Conservation (phyloP, 2,329 filamentous ascomycete species). For the Stenocarpella maydis region DNA sequence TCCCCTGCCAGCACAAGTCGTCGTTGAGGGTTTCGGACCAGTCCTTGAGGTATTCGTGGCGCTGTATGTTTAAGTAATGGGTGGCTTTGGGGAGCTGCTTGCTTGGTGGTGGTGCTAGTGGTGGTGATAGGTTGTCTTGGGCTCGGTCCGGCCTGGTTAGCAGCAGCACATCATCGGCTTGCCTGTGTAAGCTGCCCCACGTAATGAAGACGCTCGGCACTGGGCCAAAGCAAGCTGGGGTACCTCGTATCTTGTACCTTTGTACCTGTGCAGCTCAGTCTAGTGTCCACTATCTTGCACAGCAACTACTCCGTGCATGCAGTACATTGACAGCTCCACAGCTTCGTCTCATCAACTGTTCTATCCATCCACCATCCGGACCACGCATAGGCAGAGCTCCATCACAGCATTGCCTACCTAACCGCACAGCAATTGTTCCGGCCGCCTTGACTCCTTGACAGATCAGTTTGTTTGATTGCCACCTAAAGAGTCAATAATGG, state of each 20-base stretch:
- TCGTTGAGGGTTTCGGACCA: background rate
- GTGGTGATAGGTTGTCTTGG: slow-evolving; percentile 3
- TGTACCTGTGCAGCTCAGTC: too few relatives aligned
- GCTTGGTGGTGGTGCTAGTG: background rate
- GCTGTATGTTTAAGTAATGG: background rate
- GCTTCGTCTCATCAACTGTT: background rate
- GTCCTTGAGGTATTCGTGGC: background rate
- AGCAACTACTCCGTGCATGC: too few relatives aligned
- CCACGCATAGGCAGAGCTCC: background rate
- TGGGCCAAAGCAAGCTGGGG: too few relatives aligned
- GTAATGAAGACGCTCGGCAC: background rate
- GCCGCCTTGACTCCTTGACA: background rate
- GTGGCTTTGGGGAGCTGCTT: slow-evolving; percentile 9
- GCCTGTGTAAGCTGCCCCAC: slow-evolving; percentile 30
- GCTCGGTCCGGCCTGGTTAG: background rate
- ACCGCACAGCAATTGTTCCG: background rate
- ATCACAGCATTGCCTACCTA: background rate
- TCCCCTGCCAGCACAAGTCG: slow-evolving; percentile 4
- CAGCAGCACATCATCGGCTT: slow-evolving; percentile 32
- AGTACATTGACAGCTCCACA: slow-evolving; percentile 3
- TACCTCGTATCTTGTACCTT: too few relatives aligned
- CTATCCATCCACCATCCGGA: background rate
- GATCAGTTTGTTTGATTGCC: background rate
- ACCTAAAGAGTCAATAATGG: slow-evolving; percentile 47
- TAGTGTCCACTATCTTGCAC: too few relatives aligned